Evolutionary conservation across 2,329 filamentous ascomycete genomes (phyloP), one percentile per base, ranked within the genome.

Genomic region (Xylariaceae sp.): DNA sequence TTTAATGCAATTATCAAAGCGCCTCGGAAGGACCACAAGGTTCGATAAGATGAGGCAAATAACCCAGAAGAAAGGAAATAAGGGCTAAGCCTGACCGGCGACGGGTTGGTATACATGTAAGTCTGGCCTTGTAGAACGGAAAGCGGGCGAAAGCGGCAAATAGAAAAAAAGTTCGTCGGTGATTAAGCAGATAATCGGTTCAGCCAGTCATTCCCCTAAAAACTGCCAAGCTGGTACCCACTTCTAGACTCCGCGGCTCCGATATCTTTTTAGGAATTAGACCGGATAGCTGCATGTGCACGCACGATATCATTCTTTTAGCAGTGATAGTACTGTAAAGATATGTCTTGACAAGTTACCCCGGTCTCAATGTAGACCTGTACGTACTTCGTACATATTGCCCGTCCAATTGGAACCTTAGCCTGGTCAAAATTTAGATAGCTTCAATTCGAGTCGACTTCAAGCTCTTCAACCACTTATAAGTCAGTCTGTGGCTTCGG

Each of bases 1-100:
- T 67, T 59, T 44, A 43, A 42, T 40, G 77, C 67, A 59, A 45
- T 54, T 57, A 52, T 65, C n/a, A 64, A 52, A 56, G 59, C 60
- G 63, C 61, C 56, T 61, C 52, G 58, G 56, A 60, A 63, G 67
- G 67, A 67, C 69, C 68, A 64, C 44, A 65, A 70, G 64, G 63
- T 60, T 62, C 62, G 54, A 59, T 65, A 64, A 63, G 62, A 65
- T 61, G 41, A 20, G 20, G 60, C 58, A 57, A 19, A n/a, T 45
- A 40, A 48, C 23, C 29, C 20, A n/a, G 40, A 32, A 9, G 32
- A n/a, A 43, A 52, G 65, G 62, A 61, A 62, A 54, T 56, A 58
- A 61, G 54, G 57, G 60, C 63, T 29, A 10, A 10, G 32, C 32
- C 32, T 16, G 32, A 3, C 32, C 63, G 61, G 64, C 44, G 23